These are phyloP conservation scores for Cryptosporidium baileyi DNA, from an alignment of 169 alveolate genomes.

Conservation along the genomic window DNA sequence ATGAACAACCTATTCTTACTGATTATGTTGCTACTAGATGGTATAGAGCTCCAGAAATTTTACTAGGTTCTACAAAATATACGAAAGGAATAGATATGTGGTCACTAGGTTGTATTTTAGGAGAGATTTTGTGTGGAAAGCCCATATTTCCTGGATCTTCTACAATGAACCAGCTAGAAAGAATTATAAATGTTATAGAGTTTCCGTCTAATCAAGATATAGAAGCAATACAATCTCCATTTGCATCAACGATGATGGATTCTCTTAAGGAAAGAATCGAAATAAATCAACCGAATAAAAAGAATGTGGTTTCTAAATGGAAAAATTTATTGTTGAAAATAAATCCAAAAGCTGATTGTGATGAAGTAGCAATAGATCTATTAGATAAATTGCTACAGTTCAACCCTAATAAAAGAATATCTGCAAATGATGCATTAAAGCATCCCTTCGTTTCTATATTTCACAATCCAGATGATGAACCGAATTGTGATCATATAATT, in stretches of 20 bases:
- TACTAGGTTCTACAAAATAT: constrained; percentile 94
- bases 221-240: constrained; percentile 86
- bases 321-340: constrained; percentile 62
- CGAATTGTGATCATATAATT: constrained; percentile 82
- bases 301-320: constrained; percentile 71
- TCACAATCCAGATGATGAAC: constrained; percentile 91
- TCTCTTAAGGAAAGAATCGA: constrained; percentile 72
- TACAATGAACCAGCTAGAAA: constrained; percentile 95
- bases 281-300: constrained; percentile 58
- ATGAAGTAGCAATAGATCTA: constrained; percentile 90
- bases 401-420: constrained; percentile 91
- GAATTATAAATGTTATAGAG: constrained; percentile 93
- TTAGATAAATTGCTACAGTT: constrained; percentile 88
- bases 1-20: constrained; percentile 88
- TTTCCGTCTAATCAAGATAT: constrained; percentile 90
- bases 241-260: constrained; percentile 88
- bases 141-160: constrained; percentile 98
- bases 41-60: constrained; percentile 98
- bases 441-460: constrained; percentile 91
- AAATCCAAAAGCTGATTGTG: constrained; percentile 38
- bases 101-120: constrained; percentile 99
- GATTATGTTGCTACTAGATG: constrained; percentile 99
- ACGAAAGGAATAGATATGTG: constrained; percentile 99
- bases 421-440: constrained; percentile 92
- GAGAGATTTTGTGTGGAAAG: constrained; percentile 93